A percentile compares a stretch with the other conserved stretches of the same genome.
These are phyloP conservation scores for Aspergillus mulundensis DNA, from an alignment of 495 filamentous ascomycete species.

Conservation along the genomic window DNA sequence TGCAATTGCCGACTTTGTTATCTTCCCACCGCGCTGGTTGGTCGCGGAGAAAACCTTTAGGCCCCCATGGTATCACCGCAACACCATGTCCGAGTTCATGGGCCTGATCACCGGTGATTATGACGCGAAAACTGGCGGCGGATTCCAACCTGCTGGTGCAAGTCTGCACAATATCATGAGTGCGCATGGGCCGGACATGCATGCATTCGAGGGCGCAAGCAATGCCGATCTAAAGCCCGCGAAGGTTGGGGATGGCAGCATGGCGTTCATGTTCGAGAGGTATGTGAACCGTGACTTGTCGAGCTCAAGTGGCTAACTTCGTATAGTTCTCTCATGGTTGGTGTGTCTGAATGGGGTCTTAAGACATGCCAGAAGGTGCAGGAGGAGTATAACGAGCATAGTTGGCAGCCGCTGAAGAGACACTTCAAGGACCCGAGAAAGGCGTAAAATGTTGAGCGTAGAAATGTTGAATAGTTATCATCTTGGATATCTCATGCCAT, in stretches of 20 bases:
- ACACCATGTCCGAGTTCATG: slow-evolving; percentile 68
- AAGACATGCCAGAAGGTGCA: slow-evolving; percentile 82
- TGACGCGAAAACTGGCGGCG: slow-evolving; percentile 59
- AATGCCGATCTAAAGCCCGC: slow-evolving; percentile 53
- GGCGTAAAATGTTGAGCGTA: slow-evolving; percentile 5
- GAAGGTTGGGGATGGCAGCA: slow-evolving; percentile 59
- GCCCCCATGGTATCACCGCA: slow-evolving; percentile 80
- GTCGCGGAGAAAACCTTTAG: slow-evolving; percentile 76
- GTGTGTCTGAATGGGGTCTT: slow-evolving; percentile 87
- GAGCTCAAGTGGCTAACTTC: slow-evolving; percentile 10
- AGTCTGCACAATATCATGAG: slow-evolving; percentile 62
- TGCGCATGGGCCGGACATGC: slow-evolving; percentile 57
- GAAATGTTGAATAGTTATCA: not conserved
- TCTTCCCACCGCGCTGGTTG: slow-evolving; percentile 79
- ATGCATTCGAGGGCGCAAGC: slow-evolving; percentile 55
- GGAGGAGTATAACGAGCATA: slow-evolving; percentile 76
- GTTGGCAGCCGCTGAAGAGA: slow-evolving; percentile 74
- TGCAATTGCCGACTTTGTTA: slow-evolving; percentile 76
- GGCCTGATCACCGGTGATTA: slow-evolving; percentile 60
- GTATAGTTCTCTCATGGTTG: slow-evolving; percentile 75
- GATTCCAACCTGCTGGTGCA: slow-evolving; percentile 61
- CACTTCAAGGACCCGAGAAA: slow-evolving; percentile 66
- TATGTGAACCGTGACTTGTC: slow-evolving; percentile 18
- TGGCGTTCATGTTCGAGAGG: slow-evolving; percentile 70
- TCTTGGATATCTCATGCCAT: not conserved